Evolutionary conservation across 2,329 filamentous ascomycete species (phyloP).

Genomic region (Gliomastix tumulicola): DNA sequence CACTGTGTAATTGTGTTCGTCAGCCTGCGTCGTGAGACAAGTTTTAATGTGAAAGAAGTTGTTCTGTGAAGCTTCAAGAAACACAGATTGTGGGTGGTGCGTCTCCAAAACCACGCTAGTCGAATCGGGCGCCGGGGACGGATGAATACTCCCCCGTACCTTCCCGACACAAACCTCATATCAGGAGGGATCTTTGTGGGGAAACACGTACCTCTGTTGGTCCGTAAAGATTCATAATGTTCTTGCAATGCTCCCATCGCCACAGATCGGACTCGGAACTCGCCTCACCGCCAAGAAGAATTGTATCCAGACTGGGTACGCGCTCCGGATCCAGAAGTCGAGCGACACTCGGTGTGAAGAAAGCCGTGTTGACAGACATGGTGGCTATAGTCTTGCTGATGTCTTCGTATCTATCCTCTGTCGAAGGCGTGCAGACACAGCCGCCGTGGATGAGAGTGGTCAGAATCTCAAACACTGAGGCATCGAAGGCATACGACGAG

Average conservation of each 20-base stretch:
- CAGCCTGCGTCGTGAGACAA: no score
- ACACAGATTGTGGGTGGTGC: constrained; percentile 9
- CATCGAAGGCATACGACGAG: constrained; percentile 7
- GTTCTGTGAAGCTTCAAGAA: no score
- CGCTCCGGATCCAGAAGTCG: not conserved
- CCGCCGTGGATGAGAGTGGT: constrained; percentile 5
- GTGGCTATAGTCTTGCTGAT: constrained; percentile 1
- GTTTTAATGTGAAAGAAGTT: no score
- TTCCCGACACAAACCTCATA: no score
- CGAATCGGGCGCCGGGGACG: no score
- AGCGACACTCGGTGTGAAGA: constrained; percentile 2
- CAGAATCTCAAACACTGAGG: constrained; percentile 2
- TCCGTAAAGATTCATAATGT: constrained; percentile 29
- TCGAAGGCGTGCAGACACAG: constrained; percentile 6
- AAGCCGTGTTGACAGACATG: not conserved
- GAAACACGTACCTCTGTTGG: constrained; percentile 33
- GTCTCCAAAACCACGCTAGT: no score
- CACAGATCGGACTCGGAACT: not conserved
- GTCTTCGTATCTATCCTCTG: constrained; percentile 3
- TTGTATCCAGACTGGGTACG: constrained; percentile 4
- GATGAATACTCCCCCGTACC: no score
- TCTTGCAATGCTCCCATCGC: not conserved
- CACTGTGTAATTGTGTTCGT: no score
- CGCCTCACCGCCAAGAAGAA: constrained; percentile 6
- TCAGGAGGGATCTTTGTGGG: no score